Evolutionary conservation across 768 basidiomycete species (phyloP).

Genomic region (Exidia glandulosa): DNA sequence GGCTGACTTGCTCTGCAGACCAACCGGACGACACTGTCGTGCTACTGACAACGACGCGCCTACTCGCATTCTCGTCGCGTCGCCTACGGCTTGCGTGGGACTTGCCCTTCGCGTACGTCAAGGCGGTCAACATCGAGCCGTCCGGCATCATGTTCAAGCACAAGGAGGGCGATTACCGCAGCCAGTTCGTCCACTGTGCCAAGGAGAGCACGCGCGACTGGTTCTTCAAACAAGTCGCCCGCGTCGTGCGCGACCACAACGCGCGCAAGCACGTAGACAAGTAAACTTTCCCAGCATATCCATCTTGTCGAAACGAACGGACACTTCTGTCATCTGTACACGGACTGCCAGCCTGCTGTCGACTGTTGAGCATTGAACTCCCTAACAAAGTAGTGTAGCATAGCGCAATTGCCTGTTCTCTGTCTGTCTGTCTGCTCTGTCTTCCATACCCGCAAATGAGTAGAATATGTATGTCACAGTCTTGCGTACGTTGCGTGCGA

Average conservation of each 20-base stretch:
- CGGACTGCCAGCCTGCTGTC: too few species aligned
- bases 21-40: slow-evolving; percentile 72
- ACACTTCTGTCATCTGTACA: too few species aligned
- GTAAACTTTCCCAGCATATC: too few species aligned
- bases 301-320: too few species aligned
- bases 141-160: slow-evolving; percentile 82
- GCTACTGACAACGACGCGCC: slow-evolving; percentile 64
- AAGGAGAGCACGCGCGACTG: slow-evolving; percentile 66
- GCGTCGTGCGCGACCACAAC: background rate
- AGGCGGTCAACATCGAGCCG: slow-evolving; percentile 82
- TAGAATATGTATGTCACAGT: too few species aligned
- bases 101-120: slow-evolving; percentile 73
- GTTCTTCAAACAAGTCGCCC: slow-evolving; percentile 69
- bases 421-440: too few species aligned
- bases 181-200: slow-evolving; percentile 66
- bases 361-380: too few species aligned
- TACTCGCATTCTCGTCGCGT: slow-evolving; percentile 78
- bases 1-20: slow-evolving; percentile 30
- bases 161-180: slow-evolving; percentile 62
- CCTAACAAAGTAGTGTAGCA: too few species aligned
- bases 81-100: slow-evolving; percentile 87
- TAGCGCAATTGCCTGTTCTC: too few species aligned
- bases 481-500: too few species aligned
- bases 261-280: background rate
- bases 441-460: too few species aligned